Conservation (phyloP, 73 alveolate genomes). For the Diophrys sp. region DNA sequence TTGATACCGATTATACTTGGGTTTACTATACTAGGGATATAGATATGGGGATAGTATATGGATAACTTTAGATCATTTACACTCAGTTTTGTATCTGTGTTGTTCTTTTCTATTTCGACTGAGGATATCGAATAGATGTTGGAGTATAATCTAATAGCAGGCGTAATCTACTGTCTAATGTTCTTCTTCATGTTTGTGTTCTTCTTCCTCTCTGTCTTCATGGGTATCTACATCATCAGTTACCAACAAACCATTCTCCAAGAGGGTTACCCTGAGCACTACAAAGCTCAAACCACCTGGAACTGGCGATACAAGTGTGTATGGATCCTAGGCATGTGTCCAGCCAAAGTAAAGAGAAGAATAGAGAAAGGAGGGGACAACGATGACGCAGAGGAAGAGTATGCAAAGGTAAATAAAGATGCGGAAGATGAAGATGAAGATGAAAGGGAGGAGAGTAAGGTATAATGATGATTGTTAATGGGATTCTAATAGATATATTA, state of each 20-base stretch:
- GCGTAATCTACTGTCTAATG: neutral
- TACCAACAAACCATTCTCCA: neutral
- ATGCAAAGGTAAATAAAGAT: too few relatives aligned
- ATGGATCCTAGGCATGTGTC: neutral
- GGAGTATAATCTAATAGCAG: neutral
- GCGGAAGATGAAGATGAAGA: too few relatives aligned
- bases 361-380: neutral
- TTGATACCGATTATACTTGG: conserved; percentile 5
- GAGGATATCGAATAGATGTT: neutral
- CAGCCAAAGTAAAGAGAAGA: neutral
- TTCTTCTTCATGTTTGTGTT: neutral
- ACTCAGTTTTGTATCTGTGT: conserved; percentile 2
- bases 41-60: conserved; percentile 8
- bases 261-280: conserved; percentile 13
- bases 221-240: conserved; percentile 2
- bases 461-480: too few relatives aligned
- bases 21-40: conserved; percentile 4
- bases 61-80: neutral
- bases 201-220: conserved; percentile 11
- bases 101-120: neutral
- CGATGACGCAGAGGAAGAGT: neutral
- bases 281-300: neutral
- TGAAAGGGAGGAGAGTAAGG: too few relatives aligned
- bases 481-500: too few relatives aligned
- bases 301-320: neutral